Base-by-base conservation (phyloP, 306 rosid genomes). In the Ormosia emarginata region DNA sequence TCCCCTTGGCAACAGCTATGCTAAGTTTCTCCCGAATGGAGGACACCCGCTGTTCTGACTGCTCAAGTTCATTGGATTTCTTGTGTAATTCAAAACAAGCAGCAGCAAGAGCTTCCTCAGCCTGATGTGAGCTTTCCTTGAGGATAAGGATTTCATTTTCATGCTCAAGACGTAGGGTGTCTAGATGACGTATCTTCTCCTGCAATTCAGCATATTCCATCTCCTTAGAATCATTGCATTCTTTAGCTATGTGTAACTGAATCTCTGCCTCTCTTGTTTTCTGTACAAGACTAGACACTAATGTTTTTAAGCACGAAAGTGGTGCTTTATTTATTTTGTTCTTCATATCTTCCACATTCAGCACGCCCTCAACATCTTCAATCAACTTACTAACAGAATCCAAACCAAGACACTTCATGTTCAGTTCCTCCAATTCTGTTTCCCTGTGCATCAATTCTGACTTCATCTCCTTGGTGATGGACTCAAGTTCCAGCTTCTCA, bases 1-100 rank as follows among this genome's bases (percentile, higher is more conserved):
- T 96, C 33, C 99, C 99, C 90, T 93, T 96, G 82, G 97, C 79
- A 80, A 93, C 99, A 81, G 99, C 99, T 78, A 96, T 93, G 88
- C 97, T 69, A 77, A 96, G 98, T 88, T 93, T 96, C 87, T 93
- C 98, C 77, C 98, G 86, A 34, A 90, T 71, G 53, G 99, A 91
- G 76, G 92, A 88, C 68, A 90, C 92, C 66, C 97, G 92, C 81
- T 88, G 98, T 82, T 96, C 98, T 24, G 97, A 86, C 80, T 92
- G 93, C 77, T 90, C 92, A 65, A 92, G 90, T 81, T 96, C 99
- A 72, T 80, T 77, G 74, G 53, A 67, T 87, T 90, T 96, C 82
- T 82, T 91, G 8, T 44, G 85, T 57, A 96, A 77, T 46, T 92
- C 92, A 81, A 92, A 86, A 73, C 59, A 84, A 37, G 90, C 67